Base-by-base conservation (phyloP, 306 rosid genomes). In the Sphenostylis stenocarpa region DNA sequence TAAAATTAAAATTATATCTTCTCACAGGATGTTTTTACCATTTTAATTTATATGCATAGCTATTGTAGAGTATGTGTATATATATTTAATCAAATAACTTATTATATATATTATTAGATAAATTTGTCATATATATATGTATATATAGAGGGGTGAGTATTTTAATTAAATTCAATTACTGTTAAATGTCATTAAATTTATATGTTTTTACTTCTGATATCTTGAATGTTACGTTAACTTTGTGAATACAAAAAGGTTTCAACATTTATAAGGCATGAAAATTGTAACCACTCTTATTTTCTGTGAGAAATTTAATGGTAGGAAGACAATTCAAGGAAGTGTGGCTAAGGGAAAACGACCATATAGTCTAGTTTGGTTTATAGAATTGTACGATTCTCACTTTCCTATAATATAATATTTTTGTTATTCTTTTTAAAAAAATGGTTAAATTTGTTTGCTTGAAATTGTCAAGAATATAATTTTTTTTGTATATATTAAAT, bases 301-400 rank as follows among this genome's bases (percentile, higher is more conserved):
- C 76, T 5, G 21, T 26, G 58, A 36, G 67, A 65, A 72, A 19
- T 57, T 55, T 21, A 57, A 76, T 56, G 16, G 51, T 24, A 38
- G 5, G 36, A 23, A 38, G 63, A 71, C 39, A 71, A 74, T 23
- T 84, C 82, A 55, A 70, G 44, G 7, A 15, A 29, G 47, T 8
- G 36, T 24, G 36, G 68, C 57, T 39, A 16, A 7, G 63, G 49
- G 17, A 64, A 73, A 78, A n/a, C 31, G 15, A 56, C 56, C 67
- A n/a, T 31, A 53, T 52, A 44, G 26, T 77, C 52, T 14, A 78
- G 72, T 20, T 52, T 16, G 57, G 3, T 28, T 77, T 8, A 45
- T 15, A 10, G 15, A 31, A 5, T 2, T 41, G 36, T 29, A 28
- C 2, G 45, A 45, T 45, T 24, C 41, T 16, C 26, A 45, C 26